phyloP scores from a whole-genome alignment of 805 yeast species.

The Maudiozyma bulderi region DNA sequence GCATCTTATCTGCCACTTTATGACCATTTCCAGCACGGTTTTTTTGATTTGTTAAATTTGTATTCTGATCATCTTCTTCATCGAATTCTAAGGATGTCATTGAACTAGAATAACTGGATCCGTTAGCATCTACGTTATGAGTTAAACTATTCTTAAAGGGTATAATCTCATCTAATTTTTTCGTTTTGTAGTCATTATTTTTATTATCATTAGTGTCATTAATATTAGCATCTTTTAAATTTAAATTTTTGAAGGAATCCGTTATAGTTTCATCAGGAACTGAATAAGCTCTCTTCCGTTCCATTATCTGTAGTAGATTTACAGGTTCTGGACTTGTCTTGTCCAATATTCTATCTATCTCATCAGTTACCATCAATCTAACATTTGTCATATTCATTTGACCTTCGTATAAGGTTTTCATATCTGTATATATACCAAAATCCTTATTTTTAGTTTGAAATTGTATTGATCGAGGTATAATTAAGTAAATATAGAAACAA shows the following conservation, averaged over 20 bases:
- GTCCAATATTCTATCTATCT: slow-evolving; percentile 25
- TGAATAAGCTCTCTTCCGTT: slow-evolving; percentile 29
- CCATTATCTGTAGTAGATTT: slow-evolving; percentile 7
- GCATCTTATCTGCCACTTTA: not conserved
- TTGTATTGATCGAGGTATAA: slow-evolving; percentile 33
- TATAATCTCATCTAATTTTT: not conserved
- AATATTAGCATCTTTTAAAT: not conserved
- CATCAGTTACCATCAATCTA: slow-evolving; percentile 28
- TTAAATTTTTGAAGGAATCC: not conserved
- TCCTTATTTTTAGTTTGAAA: slow-evolving; percentile 34
- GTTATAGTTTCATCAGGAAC: not conserved
- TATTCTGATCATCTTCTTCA: not conserved
- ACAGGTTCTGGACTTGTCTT: slow-evolving; percentile 10
- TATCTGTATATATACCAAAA: slow-evolving; percentile 29
- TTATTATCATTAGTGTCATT: not conserved
- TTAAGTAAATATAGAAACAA: slow-evolving; percentile 29
- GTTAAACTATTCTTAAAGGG: not conserved
- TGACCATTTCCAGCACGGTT: not conserved
- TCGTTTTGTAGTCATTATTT: not conserved
- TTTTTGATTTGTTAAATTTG: not conserved
- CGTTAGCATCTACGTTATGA: not conserved
- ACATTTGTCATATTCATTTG: slow-evolving; percentile 34
- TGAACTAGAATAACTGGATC: not conserved
- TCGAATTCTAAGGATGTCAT: not conserved
- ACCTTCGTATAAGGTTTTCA: slow-evolving; percentile 30